Evolutionary conservation across 2,329 filamentous ascomycete genomes (phyloP).

Genomic region (Scedosporium dehoogii): DNA sequence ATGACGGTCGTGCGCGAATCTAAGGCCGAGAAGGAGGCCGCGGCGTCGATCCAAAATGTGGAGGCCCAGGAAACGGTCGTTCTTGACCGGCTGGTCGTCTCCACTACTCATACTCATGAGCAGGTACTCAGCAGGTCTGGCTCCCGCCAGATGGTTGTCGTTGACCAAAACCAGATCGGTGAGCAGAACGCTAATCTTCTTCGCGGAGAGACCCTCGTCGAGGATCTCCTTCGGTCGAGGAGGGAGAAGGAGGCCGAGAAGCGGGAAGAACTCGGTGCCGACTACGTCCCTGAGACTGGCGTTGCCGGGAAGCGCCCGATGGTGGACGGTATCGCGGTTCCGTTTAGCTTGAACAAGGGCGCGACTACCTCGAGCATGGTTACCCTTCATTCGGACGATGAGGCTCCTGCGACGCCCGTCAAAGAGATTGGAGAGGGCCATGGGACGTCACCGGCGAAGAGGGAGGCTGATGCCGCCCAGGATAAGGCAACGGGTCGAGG

Average conservation of each 20-base stretch:
- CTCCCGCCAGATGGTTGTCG: conserved; percentile 36
- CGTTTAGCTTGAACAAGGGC: conserved; percentile 58
- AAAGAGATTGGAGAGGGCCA: not conserved
- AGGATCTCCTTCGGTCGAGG: conserved; percentile 31
- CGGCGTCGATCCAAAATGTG: not conserved
- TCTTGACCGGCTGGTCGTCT: not conserved
- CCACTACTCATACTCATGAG: conserved; percentile 12
- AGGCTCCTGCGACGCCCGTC: not conserved
- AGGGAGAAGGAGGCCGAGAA: conserved; percentile 24
- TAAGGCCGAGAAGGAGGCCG: conserved; percentile 31
- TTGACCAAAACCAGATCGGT: conserved; percentile 40
- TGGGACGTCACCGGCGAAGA: not conserved
- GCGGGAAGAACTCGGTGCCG: conserved; percentile 15
- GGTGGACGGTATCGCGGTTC: conserved; percentile 59
- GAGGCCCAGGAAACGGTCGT: not conserved
- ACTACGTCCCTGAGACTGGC: conserved; percentile 35
- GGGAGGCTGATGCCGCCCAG: no score
- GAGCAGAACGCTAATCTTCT: conserved; percentile 15
- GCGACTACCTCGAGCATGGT: conserved; percentile 61
- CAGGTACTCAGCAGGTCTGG: conserved; percentile 24
- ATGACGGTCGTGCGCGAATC: conserved; percentile 53
- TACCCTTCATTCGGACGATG: conserved; percentile 41
- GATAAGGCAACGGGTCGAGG: no score
- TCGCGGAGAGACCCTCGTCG: conserved; percentile 27
- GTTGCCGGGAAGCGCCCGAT: conserved; percentile 54